phyloP scores from a whole-genome alignment of 306 rosid genomes.

The Gastrolobium villosum region DNA sequence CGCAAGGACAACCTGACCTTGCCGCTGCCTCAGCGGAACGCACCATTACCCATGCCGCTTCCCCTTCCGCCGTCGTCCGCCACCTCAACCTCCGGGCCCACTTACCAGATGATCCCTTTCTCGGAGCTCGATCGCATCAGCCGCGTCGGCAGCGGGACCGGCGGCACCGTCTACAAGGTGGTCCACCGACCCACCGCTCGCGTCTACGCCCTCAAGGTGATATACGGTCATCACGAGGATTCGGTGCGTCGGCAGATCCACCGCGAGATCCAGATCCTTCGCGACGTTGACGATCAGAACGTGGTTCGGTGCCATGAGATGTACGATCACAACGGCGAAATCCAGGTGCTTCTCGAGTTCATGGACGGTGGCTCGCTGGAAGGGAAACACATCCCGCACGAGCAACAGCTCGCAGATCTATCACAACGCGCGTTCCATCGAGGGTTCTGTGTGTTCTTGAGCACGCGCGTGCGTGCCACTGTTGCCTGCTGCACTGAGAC shows the following conservation, averaged over 20 bases:
- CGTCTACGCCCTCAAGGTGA: conserved; percentile 82
- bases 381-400: conserved; percentile 72
- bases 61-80: conserved; percentile 80
- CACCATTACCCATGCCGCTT: conserved; percentile 71
- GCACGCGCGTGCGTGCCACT: no score
- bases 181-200: conserved; percentile 64
- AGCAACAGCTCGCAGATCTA: conserved; percentile 75
- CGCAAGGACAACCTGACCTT: conserved; percentile 73
- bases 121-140: conserved; percentile 73
- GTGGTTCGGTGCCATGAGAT: conserved; percentile 96
- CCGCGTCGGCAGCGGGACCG: conserved; percentile 93
- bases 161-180: conserved; percentile 95
- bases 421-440: no score
- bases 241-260: conserved; percentile 84
- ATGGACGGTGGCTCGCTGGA: conserved; percentile 94
- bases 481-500: no score
- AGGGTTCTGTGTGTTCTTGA: no score
- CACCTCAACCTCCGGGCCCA: conserved; percentile 35
- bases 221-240: conserved; percentile 88
- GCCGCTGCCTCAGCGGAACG: conserved; percentile 69
- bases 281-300: conserved; percentile 86
- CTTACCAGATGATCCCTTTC: conserved; percentile 62
- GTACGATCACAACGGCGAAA: conserved; percentile 96
- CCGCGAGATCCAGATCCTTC: conserved; percentile 92
- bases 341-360: conserved; percentile 89